Evolutionary conservation across 257 asterid genomes (phyloP).

Genomic region (Cordia subcordata): DNA sequence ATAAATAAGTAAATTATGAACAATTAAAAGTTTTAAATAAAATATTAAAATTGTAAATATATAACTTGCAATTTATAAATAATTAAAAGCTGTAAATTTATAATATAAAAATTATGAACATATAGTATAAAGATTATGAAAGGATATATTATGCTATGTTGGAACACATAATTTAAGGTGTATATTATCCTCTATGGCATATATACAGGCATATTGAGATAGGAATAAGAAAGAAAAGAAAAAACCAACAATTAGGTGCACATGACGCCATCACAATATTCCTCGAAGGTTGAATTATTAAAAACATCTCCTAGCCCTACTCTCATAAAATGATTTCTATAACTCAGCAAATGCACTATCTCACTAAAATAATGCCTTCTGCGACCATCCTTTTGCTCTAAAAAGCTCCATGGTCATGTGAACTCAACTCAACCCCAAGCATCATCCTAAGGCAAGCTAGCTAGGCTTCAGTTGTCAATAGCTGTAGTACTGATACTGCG

Average conservation of each 20-base stretch:
- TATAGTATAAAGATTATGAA: no score
- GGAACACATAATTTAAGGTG: no score
- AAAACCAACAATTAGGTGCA: neutral
- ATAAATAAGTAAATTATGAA: no score
- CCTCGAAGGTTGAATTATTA: neutral
- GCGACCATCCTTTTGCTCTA: slow-evolving; percentile 6
- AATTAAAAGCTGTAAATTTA: no score
- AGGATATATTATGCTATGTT: no score
- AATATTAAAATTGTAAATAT: no score
- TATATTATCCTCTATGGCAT: no score
- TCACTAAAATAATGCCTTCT: slow-evolving; percentile 21
- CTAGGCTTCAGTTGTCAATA: slow-evolving; percentile 13
- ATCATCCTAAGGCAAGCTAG: neutral
- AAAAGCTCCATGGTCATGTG: neutral
- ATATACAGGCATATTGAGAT: no score
- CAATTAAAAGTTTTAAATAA: no score
- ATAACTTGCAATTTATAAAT: no score
- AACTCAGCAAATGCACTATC: slow-evolving; percentile 2
- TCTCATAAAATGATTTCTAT: slow-evolving; percentile 1
- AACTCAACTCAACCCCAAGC: neutral
- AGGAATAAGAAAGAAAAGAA: no score
- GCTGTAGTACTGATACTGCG: slow-evolving; percentile 29
- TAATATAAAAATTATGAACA: no score
- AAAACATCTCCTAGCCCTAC: neutral
- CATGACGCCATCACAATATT: neutral